phyloP scores from a whole-genome alignment of 2,329 filamentous ascomycete genomes.

The Arthrobotrys conoides region DNA sequence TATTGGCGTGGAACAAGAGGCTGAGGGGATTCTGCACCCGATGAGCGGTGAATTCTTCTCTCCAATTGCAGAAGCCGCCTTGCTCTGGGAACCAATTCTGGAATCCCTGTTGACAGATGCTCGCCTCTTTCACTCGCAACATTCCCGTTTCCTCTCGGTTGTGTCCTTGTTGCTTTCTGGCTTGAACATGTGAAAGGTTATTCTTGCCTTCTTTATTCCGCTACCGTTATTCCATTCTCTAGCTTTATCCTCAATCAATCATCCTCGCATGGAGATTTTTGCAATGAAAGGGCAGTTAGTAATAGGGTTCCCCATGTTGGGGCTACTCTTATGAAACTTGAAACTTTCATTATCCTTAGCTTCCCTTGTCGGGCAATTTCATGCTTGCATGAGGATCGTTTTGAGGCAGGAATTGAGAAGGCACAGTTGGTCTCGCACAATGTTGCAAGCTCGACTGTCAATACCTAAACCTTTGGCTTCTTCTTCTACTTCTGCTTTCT shows the following conservation, averaged over 20 bases:
- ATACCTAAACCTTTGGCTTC: conserved; percentile 3
- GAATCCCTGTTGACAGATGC: conserved; percentile 35
- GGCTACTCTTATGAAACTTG: conserved; percentile 42
- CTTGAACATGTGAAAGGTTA: conserved; percentile 55
- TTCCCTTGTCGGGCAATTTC: conserved; percentile 48
- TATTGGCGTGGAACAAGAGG: conserved; percentile 6
- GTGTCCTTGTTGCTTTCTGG: conserved; percentile 39
- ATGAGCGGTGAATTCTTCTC: conserved; percentile 8
- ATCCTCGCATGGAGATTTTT: conserved; percentile 33
- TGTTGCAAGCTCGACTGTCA: conserved; percentile 36
- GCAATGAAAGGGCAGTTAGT: conserved; percentile 40
- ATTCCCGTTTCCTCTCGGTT: conserved; percentile 56
- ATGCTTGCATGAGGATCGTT: conserved; percentile 42
- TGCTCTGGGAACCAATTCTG: conserved; percentile 11
- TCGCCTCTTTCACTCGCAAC: conserved; percentile 56
- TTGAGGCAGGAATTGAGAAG: conserved; percentile 28
- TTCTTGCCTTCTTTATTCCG: conserved; percentile 41
- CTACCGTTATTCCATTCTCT: conserved; percentile 10
- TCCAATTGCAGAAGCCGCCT: conserved; percentile 23
- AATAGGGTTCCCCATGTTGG: conserved; percentile 23
- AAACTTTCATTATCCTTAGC: conserved; percentile 38
- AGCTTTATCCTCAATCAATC: background rate
- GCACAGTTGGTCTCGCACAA: background rate
- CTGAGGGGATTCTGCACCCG: conserved; percentile 5
- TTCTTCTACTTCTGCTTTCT: background rate